A percentile compares a stretch with the other conserved stretches of the same genome.
phyloP scores from a whole-genome alignment of 1,284 basidiomycete species.

The Flammula alnicola region DNA sequence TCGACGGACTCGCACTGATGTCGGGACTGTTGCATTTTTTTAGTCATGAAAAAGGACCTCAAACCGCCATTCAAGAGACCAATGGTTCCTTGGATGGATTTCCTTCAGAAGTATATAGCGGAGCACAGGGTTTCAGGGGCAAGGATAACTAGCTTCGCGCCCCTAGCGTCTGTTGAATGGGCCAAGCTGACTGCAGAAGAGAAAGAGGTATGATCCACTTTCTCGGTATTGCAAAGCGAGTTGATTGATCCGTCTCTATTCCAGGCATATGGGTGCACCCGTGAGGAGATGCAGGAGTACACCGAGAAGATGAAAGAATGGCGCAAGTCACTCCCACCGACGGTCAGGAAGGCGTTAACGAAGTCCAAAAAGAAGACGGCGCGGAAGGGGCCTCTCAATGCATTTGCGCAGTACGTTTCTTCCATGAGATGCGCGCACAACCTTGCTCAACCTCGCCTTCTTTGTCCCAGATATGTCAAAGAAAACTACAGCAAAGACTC shows the following conservation, averaged over 20 bases:
- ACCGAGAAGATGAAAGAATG: background rate
- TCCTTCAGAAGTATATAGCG: background rate
- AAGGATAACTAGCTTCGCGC: background rate
- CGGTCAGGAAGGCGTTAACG: too few species aligned
- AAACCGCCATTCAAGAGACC: background rate
- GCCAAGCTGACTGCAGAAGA: slow-evolving; percentile 1
- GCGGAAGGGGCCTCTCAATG: background rate
- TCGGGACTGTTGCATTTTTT: background rate
- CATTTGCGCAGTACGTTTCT: background rate
- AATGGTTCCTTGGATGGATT: background rate
- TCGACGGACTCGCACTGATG: background rate
- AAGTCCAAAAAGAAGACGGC: too few species aligned
- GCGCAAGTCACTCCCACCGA: too few species aligned
- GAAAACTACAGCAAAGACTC: too few species aligned
- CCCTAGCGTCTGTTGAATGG: background rate
- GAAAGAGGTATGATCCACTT: slow-evolving; percentile 15
- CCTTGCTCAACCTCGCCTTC: too few species aligned
- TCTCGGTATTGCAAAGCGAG: background rate
- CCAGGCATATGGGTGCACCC: slow-evolving; percentile 10
- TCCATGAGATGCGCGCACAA: background rate
- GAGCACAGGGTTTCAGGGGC: background rate
- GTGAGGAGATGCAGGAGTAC: slow-evolving; percentile 6
- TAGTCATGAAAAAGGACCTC: slow-evolving; percentile 8
- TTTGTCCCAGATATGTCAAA: too few species aligned
- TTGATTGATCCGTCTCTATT: background rate